phyloP scores from a whole-genome alignment of 2,329 filamentous ascomycete species.

The Zasmidium citrigriseum region DNA sequence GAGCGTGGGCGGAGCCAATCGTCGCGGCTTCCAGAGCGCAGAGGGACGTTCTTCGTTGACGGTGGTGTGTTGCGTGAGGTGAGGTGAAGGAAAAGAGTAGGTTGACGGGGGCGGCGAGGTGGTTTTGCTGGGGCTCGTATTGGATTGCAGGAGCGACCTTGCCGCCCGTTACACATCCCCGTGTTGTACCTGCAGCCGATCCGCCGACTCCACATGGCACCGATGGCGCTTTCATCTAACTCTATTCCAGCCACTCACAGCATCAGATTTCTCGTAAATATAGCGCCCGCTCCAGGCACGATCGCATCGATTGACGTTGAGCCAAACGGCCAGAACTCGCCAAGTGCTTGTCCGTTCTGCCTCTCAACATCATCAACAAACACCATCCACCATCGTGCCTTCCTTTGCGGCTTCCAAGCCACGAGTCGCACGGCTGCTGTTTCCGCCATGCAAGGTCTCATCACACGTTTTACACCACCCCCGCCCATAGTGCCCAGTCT shows the following conservation, averaged over 20 bases:
- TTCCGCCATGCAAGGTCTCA: not conserved
- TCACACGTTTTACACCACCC: not conserved
- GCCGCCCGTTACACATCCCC: too few species aligned
- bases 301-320: too few species aligned
- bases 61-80: not conserved
- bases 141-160: not conserved
- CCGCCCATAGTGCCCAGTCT: not conserved
- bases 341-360: not conserved
- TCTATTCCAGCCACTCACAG: not conserved
- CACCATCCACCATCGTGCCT: not conserved
- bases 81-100: not conserved
- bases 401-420: not conserved
- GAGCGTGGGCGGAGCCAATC: constrained; percentile 14
- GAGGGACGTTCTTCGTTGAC: not conserved
- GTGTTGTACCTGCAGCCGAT: not conserved
- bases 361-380: not conserved
- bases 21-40: constrained; percentile 12
- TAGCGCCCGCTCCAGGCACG: too few species aligned
- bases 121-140: not conserved
- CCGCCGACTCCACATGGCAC: not conserved
- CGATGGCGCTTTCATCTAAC: not conserved
- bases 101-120: not conserved
- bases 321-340: too few species aligned
- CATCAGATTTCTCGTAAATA: not conserved
- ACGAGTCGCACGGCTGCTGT: not conserved